Evolutionary conservation across 179 eudicot genomes (phyloP).

Genomic region (Patellifolia procumbens): DNA sequence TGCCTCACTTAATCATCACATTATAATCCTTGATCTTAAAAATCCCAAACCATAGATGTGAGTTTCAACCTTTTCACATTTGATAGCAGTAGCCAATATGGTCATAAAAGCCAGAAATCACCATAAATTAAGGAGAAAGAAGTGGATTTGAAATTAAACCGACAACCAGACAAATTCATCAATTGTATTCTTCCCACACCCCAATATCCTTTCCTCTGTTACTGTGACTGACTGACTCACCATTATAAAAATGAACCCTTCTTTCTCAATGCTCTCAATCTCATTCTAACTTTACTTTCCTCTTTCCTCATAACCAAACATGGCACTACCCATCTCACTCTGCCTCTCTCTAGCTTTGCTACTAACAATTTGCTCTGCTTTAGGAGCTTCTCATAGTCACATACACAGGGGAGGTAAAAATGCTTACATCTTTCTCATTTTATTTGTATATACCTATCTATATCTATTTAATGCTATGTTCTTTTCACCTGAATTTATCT

Average conservation of each 20-base stretch:
- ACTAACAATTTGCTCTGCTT: slow-evolving; percentile 27
- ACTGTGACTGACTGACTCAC: not conserved
- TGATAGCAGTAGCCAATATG: not conserved
- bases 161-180: slow-evolving; percentile 14
- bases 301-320: slow-evolving; percentile 20
- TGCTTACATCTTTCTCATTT: not conserved
- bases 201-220: slow-evolving; percentile 3
- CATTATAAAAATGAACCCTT: not conserved
- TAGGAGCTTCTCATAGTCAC: slow-evolving; percentile 25
- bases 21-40: not conserved
- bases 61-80: not conserved
- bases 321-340: slow-evolving; percentile 34
- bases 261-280: not conserved
- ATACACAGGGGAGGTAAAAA: slow-evolving; percentile 39
- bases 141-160: slow-evolving; percentile 22
- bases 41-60: not conserved
- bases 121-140: slow-evolving; percentile 33
- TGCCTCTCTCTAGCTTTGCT: slow-evolving; percentile 38
- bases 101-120: not conserved
- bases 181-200: not conserved
- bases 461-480: not conserved
- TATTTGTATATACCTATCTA: not conserved
- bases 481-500: not conserved
- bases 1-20: not conserved
- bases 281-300: not conserved